Evolutionary conservation across 2,329 filamentous ascomycete species (phyloP).

Genomic region (Domatiomyces catenatus): DNA sequence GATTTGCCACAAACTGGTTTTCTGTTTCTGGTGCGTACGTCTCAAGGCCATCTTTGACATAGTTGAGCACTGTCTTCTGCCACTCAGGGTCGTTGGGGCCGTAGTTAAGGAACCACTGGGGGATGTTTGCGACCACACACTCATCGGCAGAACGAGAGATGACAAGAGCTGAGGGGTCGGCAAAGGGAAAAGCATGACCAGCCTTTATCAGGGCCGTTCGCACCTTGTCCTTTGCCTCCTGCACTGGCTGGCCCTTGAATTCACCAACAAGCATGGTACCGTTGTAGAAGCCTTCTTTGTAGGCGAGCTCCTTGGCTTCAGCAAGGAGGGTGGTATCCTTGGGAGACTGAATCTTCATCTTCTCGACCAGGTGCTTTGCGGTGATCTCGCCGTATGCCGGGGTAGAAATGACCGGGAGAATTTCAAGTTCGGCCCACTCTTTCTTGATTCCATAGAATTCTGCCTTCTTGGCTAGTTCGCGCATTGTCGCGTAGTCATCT

Average conservation of each 20-base stretch:
- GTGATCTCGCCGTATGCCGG: slow-evolving; percentile 74
- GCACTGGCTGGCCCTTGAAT: slow-evolving; percentile 73
- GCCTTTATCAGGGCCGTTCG: slow-evolving; percentile 60
- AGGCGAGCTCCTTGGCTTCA: slow-evolving; percentile 88
- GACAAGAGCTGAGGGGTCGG: slow-evolving; percentile 81
- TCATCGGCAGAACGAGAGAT: slow-evolving; percentile 80
- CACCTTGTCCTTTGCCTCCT: slow-evolving; percentile 74
- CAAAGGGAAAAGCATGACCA: slow-evolving; percentile 75
- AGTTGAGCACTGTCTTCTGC: slow-evolving; percentile 59
- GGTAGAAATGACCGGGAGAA: slow-evolving; percentile 76
- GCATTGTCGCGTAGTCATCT: slow-evolving; percentile 81
- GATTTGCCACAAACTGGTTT: slow-evolving; percentile 66
- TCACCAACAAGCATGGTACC: slow-evolving; percentile 78
- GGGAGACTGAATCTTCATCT: slow-evolving; percentile 90
- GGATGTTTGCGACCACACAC: slow-evolving; percentile 81
- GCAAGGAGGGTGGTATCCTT: slow-evolving; percentile 85
- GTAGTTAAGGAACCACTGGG: slow-evolving; percentile 98
- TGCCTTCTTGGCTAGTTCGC: slow-evolving; percentile 82
- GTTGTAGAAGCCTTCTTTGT: slow-evolving; percentile 96
- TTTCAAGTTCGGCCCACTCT: slow-evolving; percentile 87
- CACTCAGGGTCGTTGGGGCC: slow-evolving; percentile 67
- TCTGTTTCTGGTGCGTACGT: slow-evolving; percentile 65
- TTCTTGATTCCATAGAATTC: slow-evolving; percentile 94
- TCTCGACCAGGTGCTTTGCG: slow-evolving; percentile 69
- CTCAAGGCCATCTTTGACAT: slow-evolving; percentile 58